phyloP scores from a whole-genome alignment of 345 rosid species.

The Angophora floribunda region DNA sequence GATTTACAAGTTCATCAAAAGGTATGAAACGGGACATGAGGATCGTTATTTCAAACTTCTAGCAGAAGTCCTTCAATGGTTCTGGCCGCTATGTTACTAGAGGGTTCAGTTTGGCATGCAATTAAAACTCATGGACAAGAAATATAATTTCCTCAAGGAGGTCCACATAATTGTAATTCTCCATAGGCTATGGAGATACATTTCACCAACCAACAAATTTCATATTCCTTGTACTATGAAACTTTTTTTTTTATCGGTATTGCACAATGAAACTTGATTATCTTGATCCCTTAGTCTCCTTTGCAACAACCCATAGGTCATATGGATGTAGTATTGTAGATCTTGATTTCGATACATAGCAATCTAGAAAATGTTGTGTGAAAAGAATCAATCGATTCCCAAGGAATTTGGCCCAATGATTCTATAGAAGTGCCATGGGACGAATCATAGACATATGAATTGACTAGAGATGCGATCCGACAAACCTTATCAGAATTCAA shows the following conservation, averaged over 20 bases:
- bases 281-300: not conserved
- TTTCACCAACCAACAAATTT: not conserved
- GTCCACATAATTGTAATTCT: not conserved
- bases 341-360: not conserved
- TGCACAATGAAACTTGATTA: not conserved
- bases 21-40: accelerated
- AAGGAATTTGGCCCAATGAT: not conserved
- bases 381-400: not conserved
- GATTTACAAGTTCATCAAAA: not conserved
- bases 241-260: not conserved
- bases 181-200: not conserved
- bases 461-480: not conserved
- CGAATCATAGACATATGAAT: not conserved
- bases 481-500: not conserved
- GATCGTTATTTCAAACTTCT: not conserved
- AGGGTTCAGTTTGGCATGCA: not conserved
- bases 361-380: not conserved
- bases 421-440: not conserved
- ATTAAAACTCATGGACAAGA: not conserved
- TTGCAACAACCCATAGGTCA: not conserved
- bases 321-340: not conserved
- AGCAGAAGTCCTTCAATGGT: not conserved
- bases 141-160: not conserved
- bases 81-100: not conserved
- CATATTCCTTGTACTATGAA: not conserved